Conservation (phyloP, 2,329 filamentous ascomycete species). For the Trichoderma sp. region DNA sequence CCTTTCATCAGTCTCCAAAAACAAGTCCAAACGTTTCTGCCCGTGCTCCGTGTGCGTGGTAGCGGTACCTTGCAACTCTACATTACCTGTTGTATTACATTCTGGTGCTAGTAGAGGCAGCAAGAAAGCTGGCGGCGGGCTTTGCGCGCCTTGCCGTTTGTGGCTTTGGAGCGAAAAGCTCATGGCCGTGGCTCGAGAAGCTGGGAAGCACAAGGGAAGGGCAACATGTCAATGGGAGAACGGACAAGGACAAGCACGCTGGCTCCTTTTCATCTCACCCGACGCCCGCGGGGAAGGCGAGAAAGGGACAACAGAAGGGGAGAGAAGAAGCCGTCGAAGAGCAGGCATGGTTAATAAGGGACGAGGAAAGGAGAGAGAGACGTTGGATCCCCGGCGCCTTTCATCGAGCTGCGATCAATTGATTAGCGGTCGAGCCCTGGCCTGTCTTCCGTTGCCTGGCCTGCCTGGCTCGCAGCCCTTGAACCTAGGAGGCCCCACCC, state of each 20-base stretch:
- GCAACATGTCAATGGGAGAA: too few species aligned
- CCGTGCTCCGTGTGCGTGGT: too few species aligned
- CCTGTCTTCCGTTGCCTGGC: constrained; percentile 15
- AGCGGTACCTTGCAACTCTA: too few species aligned
- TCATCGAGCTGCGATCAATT: constrained; percentile 24
- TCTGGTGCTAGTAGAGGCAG: too few species aligned
- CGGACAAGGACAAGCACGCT: too few species aligned
- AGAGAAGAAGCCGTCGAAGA: too few species aligned
- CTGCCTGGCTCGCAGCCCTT: not conserved
- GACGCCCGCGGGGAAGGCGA: not conserved
- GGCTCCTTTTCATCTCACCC: not conserved
- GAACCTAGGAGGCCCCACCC: constrained; percentile 10
- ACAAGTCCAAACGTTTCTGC: not conserved
- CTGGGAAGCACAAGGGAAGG: not conserved
- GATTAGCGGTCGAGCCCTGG: constrained; percentile 26
- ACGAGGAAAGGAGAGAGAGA: constrained; percentile 10
- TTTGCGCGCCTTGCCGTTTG: constrained; percentile 4
- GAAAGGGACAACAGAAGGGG: not conserved
- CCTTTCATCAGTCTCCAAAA: constrained; percentile 10
- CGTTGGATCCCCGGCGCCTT: constrained; percentile 10
- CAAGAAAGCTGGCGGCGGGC: not conserved
- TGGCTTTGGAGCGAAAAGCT: constrained; percentile 4
- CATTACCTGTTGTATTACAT: too few species aligned
- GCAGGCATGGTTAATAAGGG: not conserved
- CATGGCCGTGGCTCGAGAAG: not conserved